Conservation (phyloP, 768 basidiomycete species). For the Mycena metata region DNA sequence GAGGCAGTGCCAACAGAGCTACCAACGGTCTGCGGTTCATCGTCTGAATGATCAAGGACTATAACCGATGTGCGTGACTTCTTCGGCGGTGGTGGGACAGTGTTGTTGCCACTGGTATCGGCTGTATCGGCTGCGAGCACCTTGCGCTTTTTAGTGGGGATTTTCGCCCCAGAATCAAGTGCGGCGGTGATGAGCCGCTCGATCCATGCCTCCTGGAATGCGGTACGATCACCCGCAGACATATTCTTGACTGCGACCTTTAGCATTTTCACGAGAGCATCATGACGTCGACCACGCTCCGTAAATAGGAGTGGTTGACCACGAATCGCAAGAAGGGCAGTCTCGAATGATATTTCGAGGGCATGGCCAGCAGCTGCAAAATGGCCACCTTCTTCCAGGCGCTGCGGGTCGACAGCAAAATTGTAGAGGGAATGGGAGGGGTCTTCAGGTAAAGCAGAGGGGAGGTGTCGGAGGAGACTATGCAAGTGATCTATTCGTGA, state of each 20-base stretch:
- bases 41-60: too few species aligned
- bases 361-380: background rate
- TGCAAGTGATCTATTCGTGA: background rate
- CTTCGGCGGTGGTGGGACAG: too few species aligned
- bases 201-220: conserved; percentile 23
- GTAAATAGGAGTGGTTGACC: too few species aligned
- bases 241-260: conserved; percentile 20
- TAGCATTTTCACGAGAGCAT: background rate
- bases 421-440: background rate
- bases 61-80: too few species aligned
- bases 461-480: background rate
- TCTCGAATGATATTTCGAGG: conserved; percentile 7
- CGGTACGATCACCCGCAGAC: conserved; percentile 5
- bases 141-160: conserved; percentile 10
- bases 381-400: background rate
- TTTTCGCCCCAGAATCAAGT: conserved; percentile 2
- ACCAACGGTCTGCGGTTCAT: too few species aligned
- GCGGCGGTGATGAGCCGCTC: conserved; percentile 20
- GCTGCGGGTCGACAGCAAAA: background rate
- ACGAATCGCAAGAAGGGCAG: background rate
- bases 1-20: too few species aligned
- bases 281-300: background rate
- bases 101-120: too few species aligned
- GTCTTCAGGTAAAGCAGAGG: background rate
- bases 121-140: background rate